phyloP scores from a whole-genome alignment of 2,329 filamentous ascomycete genomes.

The Pseudocercospora musae region DNA sequence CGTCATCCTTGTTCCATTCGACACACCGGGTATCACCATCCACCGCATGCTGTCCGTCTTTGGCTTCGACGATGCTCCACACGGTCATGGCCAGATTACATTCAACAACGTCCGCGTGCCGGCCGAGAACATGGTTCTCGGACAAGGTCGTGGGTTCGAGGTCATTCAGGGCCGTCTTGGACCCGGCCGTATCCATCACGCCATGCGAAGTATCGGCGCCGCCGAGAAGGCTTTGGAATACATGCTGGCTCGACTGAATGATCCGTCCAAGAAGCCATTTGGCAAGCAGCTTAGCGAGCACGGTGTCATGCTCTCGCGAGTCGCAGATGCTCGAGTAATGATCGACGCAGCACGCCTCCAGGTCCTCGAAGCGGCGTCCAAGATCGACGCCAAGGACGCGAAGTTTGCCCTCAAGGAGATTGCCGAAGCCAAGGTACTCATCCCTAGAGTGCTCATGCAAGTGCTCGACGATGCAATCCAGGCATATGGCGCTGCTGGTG shows the following conservation, averaged over 20 bases:
- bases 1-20: constrained; percentile 81
- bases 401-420: constrained; percentile 92
- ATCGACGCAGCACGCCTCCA: constrained; percentile 88
- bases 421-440: constrained; percentile 88
- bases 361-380: constrained; percentile 90
- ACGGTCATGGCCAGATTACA: constrained; percentile 89
- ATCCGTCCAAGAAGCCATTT: constrained; percentile 85
- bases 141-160: constrained; percentile 92
- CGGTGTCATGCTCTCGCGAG: constrained; percentile 92
- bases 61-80: constrained; percentile 94
- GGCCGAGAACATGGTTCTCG: constrained; percentile 77
- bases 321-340: constrained; percentile 86
- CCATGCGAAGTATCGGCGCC: constrained; percentile 90
- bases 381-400: constrained; percentile 85
- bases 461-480: constrained; percentile 89
- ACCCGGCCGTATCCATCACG: constrained; percentile 94
- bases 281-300: constrained; percentile 83
- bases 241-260: constrained; percentile 92
- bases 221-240: constrained; percentile 89
- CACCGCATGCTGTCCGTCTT: constrained; percentile 92
- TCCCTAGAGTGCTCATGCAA: constrained; percentile 74
- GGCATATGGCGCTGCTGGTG: constrained; percentile 82
- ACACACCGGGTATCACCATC: constrained; percentile 79
- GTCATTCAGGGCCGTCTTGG: constrained; percentile 97
- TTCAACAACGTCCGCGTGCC: constrained; percentile 92